Base-by-base conservation (phyloP, 371 early-diverging fungal genomes). In the Ordospora pajunii region DNA sequence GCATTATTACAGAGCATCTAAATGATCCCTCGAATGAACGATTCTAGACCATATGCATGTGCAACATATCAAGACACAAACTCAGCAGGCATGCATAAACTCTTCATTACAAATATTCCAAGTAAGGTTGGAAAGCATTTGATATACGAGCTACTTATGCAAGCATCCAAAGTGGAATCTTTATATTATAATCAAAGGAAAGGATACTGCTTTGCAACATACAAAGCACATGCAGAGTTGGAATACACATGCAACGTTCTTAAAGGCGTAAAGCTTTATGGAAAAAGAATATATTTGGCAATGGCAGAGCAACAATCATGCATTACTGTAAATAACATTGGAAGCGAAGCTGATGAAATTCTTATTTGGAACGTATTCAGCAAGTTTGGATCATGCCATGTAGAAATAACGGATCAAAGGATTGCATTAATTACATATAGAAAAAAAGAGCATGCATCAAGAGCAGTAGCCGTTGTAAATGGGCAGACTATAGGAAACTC, bases 101-200 rank as follows among this genome's bases (percentile, higher is more conserved):
- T 70, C 12, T 70, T 50, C 21, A 64, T 72, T 17, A 40, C 58
- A 7, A 72, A 72, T 11, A 72, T 72, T 44, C 49, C 43, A 42
- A 43, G 27, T 25, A 48, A 32, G 17, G 44, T 48, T 25, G 25
- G 40, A 46, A 72, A 27, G 44, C 46, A 44, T n/a, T 42, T 44
- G 27, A n/a, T 72, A 12, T 65, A 72, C 21, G 72, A 72, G n/a
- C 32, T 72, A 3, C 53, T 72, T 25, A 65, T 58, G 10, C 72
- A 72, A 27, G 46, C 64, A 19, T 46, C 64, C 22, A 46, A 27
- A 12, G 45, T 72, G 9, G 22, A n/a, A 32, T 14, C 23, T 27
- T 48, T 72, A 7, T 46, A 72, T 21, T 72, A 54, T 19, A 42
- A 62, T 25, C 42, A 45, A 23, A 58, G 32, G 17, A 42, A 17